Evolutionary conservation across 2,329 filamentous ascomycete species (phyloP).

Genomic region (Calonectria ilicicola): DNA sequence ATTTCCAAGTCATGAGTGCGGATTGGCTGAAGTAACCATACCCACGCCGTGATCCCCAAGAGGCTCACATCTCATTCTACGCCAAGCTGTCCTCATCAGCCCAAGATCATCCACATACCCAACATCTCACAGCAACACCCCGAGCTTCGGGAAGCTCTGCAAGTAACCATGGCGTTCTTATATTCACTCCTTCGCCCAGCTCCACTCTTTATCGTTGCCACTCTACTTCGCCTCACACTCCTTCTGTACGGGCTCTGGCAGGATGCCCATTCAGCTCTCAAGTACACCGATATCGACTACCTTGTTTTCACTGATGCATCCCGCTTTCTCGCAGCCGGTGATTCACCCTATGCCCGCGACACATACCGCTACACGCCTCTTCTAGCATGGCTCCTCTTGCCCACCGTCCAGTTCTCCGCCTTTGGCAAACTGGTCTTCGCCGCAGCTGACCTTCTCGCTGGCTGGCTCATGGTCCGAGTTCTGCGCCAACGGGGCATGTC

Average conservation of each 20-base stretch:
- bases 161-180: conserved; percentile 35
- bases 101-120: conserved; percentile 12
- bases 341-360: conserved; percentile 86
- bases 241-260: conserved; percentile 93
- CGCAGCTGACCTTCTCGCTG: conserved; percentile 83
- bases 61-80: conserved; percentile 20
- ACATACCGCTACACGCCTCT: conserved; percentile 98
- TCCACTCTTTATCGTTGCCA: conserved; percentile 67
- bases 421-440: conserved; percentile 93
- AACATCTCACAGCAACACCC: conserved; percentile 8
- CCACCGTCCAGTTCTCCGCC: conserved; percentile 79
- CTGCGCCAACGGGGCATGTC: conserved; percentile 59
- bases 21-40: not conserved
- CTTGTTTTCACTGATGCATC: conserved; percentile 97
- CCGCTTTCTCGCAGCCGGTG: conserved; percentile 75
- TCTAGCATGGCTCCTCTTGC: conserved; percentile 89
- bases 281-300: conserved; percentile 99
- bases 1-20: conserved; percentile 29
- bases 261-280: conserved; percentile 90
- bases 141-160: not conserved
- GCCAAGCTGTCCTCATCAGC: conserved; percentile 41
- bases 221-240: conserved; percentile 77
- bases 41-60: not conserved
- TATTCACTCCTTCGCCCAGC: conserved; percentile 46
- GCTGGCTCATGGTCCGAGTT: conserved; percentile 74